These are phyloP conservation scores for Mycena filopes DNA, from an alignment of 768 basidiomycete species.

Conservation along the genomic window DNA sequence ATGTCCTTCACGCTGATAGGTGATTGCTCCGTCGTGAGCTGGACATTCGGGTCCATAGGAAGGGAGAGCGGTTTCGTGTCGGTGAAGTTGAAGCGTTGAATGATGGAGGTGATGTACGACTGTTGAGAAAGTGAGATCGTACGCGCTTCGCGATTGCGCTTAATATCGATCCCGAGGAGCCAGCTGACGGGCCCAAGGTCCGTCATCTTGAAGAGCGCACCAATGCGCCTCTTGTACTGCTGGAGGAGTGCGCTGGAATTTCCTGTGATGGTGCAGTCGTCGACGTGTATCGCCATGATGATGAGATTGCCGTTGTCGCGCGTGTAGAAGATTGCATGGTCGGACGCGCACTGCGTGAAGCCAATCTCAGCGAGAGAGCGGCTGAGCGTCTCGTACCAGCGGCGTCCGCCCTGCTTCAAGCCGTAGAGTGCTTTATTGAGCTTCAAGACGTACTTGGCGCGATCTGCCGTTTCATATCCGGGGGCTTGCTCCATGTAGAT, in stretches of 20 bases:
- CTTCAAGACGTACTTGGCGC: constrained; percentile 20
- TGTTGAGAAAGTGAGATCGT: constrained; percentile 40
- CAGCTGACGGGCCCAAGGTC: constrained; percentile 28
- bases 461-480: constrained; percentile 27
- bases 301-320: constrained; percentile 8
- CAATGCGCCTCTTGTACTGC: constrained; percentile 12
- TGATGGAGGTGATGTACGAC: constrained; percentile 31
- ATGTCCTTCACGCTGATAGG: neutral
- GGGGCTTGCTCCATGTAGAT: constrained; percentile 49
- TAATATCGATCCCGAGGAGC: constrained; percentile 41
- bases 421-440: constrained; percentile 37
- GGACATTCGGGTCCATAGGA: neutral
- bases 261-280: constrained; percentile 31
- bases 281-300: constrained; percentile 26
- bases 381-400: constrained; percentile 30
- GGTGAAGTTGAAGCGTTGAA: constrained; percentile 34
- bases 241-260: neutral
- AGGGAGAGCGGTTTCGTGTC: neutral
- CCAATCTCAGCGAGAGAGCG: neutral
- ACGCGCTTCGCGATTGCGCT: too few species aligned
- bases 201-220: constrained; percentile 11
- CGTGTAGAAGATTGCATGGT: constrained; percentile 1
- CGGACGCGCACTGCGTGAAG: neutral
- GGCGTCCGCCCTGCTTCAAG: constrained; percentile 35
- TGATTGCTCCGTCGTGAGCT: neutral